Conservation (phyloP, 805 yeast genomes). For the Nakazawaea wyomingensis region DNA sequence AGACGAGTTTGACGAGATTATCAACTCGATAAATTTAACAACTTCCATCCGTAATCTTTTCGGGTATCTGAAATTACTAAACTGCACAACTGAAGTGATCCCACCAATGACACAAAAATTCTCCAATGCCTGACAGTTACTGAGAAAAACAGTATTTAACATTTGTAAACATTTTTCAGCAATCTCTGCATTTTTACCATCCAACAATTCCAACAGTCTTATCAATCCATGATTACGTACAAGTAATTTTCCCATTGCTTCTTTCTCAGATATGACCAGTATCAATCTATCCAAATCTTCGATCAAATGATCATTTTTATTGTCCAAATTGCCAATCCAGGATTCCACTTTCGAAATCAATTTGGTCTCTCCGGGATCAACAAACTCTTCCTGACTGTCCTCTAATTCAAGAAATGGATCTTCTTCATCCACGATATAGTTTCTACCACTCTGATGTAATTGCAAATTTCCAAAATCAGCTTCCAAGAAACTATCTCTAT, state of each 20-base stretch:
- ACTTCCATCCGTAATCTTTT: conserved; percentile 4
- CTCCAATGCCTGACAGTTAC: conserved; percentile 3
- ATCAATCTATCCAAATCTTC: background rate
- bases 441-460: background rate
- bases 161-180: background rate
- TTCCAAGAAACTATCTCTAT: background rate
- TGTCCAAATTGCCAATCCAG: conserved; percentile 2
- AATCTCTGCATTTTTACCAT: background rate
- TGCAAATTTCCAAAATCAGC: conserved; percentile 1
- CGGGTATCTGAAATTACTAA: background rate
- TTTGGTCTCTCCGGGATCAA: conserved; percentile 7
- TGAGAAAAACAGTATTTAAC: conserved; percentile 1
- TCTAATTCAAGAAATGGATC: conserved; percentile 9
- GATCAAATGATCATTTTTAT: conserved; percentile 3
- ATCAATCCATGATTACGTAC: conserved; percentile 11
- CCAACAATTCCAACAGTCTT: conserved; percentile 8
- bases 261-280: background rate
- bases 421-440: background rate
- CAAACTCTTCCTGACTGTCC: conserved; percentile 1
- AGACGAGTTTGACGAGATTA: conserved; percentile 10
- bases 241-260: background rate
- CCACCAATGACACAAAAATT: conserved; percentile 15
- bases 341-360: conserved; percentile 4
- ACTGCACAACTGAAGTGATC: conserved; percentile 5
- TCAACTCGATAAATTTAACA: conserved; percentile 5